Conservation (phyloP, 2,329 filamentous ascomycete species). For the Domatiomyces globalis region DNA sequence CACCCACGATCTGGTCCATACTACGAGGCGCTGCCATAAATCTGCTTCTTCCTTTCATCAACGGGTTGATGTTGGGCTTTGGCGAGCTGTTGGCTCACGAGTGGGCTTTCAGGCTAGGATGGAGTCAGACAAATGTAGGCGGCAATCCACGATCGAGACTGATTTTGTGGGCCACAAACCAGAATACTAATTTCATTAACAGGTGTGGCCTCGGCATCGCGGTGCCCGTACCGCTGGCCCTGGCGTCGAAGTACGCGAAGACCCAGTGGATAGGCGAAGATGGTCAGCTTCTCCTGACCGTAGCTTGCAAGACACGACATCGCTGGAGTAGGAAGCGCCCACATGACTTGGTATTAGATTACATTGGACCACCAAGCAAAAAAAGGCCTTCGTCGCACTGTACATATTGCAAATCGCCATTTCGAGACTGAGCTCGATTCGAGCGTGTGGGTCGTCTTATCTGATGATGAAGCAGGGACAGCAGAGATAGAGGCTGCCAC, state of each 20-base stretch:
- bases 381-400: too few species aligned
- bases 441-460: too few species aligned
- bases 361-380: too few species aligned
- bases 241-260: conserved; percentile 65
- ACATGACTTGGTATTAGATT: too few species aligned
- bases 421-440: too few species aligned
- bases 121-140: conserved; percentile 79
- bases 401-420: too few species aligned
- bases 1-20: conserved; percentile 74
- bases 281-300: conserved; percentile 31
- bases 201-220: conserved; percentile 16
- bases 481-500: too few species aligned
- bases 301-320: conserved; percentile 51
- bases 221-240: conserved; percentile 52
- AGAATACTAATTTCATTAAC: conserved; percentile 4
- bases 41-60: conserved; percentile 85
- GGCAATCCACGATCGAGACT: conserved; percentile 17
- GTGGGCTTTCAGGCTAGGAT: conserved; percentile 80
- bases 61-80: conserved; percentile 96
- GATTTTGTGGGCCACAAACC: not conserved
- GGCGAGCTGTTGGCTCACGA: conserved; percentile 95
- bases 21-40: conserved; percentile 87
- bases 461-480: too few species aligned
- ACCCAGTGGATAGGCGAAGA: conserved; percentile 41
- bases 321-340: conserved; percentile 44